Evolutionary conservation across 176 grass and related monocot species (phyloP), one percentile per base, ranked within the genome.

Genomic region (Oryza glumipatula): DNA sequence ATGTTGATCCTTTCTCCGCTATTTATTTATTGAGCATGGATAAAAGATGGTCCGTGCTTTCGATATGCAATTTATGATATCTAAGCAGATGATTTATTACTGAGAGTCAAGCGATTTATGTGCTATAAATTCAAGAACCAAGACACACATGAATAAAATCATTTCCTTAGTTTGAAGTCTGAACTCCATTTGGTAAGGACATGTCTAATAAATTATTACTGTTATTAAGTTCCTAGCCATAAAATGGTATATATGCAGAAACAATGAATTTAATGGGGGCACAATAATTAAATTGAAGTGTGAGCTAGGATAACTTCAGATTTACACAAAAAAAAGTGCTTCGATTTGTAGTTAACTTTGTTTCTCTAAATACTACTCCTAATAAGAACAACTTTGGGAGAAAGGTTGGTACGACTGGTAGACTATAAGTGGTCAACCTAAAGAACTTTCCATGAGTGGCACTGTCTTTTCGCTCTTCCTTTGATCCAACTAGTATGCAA

Each of bases 391-490:
- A 8, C 16, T 14, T 21, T 51, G 4, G 7, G 3, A 39, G 49
- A 76, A 71, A 21, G 21, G 1, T 1, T 39, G 6, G 60, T 22
- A 28, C 14, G 28, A 39, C 38, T 7, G 6, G 7, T 39, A 39
- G 7, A 19, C 0, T 28, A 64, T 58, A 76, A 24, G 51, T 80
- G 76, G 32, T 51, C 41, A 52, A 81, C 70, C 32, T 81, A 71
- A 46, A 76, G 17, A 56, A 26, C 65, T 35, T 52, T 16, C 3
- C 48, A 19, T 65, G 82, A 89, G 66, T 63, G n/a, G 58, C 15
- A 67, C 48, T 39, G 41, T 72, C 77, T 80, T 85, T 86, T 82
- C n/a, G 67, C 6, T 72, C 36, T 66, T 72, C 67, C 51, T 77
- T 72, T 60, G 17, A 43, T 73, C 67, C 73, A 86, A 72, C 83